Conservation (phyloP, 176 grass and related monocot species). For the Triticum monococcum region DNA sequence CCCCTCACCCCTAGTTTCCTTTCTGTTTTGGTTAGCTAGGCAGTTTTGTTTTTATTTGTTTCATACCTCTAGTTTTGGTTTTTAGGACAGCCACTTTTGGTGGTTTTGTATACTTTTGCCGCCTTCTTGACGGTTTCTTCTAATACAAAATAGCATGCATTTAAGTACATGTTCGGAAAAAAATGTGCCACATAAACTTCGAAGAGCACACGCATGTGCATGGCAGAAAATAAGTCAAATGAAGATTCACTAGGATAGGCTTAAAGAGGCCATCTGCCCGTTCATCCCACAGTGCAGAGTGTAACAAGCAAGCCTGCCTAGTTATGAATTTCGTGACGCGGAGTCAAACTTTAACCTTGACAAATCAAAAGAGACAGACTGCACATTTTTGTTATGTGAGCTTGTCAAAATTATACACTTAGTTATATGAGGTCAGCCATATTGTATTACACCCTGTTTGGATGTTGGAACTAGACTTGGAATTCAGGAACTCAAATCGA, state of each 20-base stretch:
- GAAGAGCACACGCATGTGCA: not conserved
- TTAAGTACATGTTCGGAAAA: not conserved
- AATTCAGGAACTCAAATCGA: not conserved
- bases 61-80: not conserved
- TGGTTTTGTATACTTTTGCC: not conserved
- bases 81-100: not conserved
- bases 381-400: not conserved
- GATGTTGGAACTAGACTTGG: not conserved
- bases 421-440: not conserved
- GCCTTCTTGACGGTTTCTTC: not conserved
- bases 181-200: not conserved
- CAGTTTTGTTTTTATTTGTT: not conserved
- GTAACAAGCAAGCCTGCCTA: conserved; percentile 3
- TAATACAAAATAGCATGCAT: not conserved
- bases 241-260: too few relatives aligned
- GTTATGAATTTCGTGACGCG: not conserved
- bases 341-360: not conserved
- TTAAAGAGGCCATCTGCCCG: too few relatives aligned
- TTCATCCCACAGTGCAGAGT: not conserved
- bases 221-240: too few relatives aligned
- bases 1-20: not conserved
- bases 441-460: not conserved
- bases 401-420: not conserved
- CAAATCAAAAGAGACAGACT: not conserved
- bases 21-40: not conserved